Evolutionary conservation across 805 yeast genomes (phyloP).

Genomic region (Helenozyma baotianmanensis): DNA sequence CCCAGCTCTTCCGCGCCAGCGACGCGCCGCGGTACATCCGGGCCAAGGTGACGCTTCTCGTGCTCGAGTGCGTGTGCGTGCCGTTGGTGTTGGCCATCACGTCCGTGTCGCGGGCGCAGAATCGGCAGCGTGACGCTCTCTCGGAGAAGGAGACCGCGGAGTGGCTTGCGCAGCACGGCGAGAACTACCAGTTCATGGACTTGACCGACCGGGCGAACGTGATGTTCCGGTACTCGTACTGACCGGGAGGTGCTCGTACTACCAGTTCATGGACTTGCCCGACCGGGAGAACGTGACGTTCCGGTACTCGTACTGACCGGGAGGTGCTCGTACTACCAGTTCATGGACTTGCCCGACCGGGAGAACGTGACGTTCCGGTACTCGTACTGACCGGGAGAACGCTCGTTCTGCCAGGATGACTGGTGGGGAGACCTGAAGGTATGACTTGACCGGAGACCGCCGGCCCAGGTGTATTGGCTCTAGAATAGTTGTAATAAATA

Average conservation of each 20-base stretch:
- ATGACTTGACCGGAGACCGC: no score
- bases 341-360: slow-evolving; percentile 55
- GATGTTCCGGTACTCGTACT: slow-evolving; percentile 52
- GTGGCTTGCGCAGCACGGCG: slow-evolving; percentile 14
- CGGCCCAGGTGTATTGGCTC: no score
- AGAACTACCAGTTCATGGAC: slow-evolving; percentile 48
- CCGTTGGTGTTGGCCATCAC: slow-evolving; percentile 29
- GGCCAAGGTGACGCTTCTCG: slow-evolving; percentile 7
- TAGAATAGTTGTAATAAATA: no score
- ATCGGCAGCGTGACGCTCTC: slow-evolving; percentile 42
- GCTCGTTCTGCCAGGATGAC: slow-evolving; percentile 34
- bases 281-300: slow-evolving; percentile 56
- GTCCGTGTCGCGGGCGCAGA: slow-evolving; percentile 44
- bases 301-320: slow-evolving; percentile 44
- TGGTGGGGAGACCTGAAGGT: no score
- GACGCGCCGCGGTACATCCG: slow-evolving; percentile 8
- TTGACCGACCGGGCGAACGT: slow-evolving; percentile 56
- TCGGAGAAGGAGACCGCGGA: slow-evolving; percentile 17
- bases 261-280: slow-evolving; percentile 52
- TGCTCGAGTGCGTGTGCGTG: slow-evolving; percentile 5
- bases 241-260: slow-evolving; percentile 17
- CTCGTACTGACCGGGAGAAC: slow-evolving; percentile 28
- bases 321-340: slow-evolving; percentile 33
- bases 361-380: slow-evolving; percentile 58
- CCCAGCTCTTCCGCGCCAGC: slow-evolving; percentile 15